A percentile compares a stretch with the other conserved stretches of the same genome.
These are phyloP conservation scores for Rusavskia elegans DNA, from an alignment of 495 filamentous ascomycete genomes.

Conservation along the genomic window DNA sequence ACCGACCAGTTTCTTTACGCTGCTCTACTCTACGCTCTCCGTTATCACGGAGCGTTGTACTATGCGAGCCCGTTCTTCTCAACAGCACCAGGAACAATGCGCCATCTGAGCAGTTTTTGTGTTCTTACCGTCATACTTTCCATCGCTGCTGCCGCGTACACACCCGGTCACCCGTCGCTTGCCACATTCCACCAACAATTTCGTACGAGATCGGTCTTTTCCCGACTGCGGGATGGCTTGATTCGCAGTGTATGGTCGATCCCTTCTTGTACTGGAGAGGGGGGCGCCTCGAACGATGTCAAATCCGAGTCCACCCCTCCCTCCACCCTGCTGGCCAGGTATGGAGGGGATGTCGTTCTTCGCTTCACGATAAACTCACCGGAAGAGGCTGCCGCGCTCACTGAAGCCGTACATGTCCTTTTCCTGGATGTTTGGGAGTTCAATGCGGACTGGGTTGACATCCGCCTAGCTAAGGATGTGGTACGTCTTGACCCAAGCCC, in stretches of 20 bases:
- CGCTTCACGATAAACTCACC: constrained; percentile 64
- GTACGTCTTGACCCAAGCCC: constrained; percentile 25
- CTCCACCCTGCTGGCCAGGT: constrained; percentile 42
- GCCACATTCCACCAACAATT: constrained; percentile 9
- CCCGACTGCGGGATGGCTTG: constrained; percentile 45
- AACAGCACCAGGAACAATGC: neutral
- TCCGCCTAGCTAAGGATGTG: constrained; percentile 61
- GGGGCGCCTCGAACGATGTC: too few species aligned
- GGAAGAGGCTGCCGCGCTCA: constrained; percentile 56
- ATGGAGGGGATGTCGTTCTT: constrained; percentile 70
- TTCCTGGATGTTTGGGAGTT: constrained; percentile 86
- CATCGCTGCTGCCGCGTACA: neutral
- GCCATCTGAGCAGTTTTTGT: neutral
- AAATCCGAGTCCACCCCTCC: constrained; percentile 15
- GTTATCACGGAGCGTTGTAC: neutral
- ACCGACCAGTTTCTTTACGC: neutral
- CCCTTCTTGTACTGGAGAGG: constrained; percentile 13
- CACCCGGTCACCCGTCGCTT: neutral
- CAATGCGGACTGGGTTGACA: constrained; percentile 70
- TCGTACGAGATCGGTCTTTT: constrained; percentile 16
- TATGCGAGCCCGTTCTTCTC: neutral
- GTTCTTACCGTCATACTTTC: neutral
- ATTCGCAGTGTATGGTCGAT: constrained; percentile 49
- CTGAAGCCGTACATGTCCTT: constrained; percentile 56
- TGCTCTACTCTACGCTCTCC: neutral